Conservation (phyloP, 176 grass and related monocot species). For the Musa beccarii region DNA sequence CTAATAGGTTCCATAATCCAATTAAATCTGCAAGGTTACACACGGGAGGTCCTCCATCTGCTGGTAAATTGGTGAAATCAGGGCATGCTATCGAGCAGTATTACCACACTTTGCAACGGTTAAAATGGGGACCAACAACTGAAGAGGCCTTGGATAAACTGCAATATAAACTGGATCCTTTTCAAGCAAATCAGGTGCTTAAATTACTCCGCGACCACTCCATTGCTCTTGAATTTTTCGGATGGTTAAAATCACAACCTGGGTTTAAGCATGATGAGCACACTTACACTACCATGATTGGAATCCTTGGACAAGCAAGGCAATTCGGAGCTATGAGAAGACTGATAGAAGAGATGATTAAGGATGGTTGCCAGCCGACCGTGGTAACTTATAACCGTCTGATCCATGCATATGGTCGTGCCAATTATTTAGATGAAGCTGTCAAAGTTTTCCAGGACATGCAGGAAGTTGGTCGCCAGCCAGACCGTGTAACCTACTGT, state of each 20-base stretch:
- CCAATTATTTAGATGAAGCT: conserved; percentile 78
- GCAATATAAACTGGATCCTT: conserved; percentile 61
- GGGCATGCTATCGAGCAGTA: conserved; percentile 63
- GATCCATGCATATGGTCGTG: conserved; percentile 84
- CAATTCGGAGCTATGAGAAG: conserved; percentile 71
- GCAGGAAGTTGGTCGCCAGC: conserved; percentile 58
- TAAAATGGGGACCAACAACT: conserved; percentile 76
- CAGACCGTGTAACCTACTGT: conserved; percentile 81
- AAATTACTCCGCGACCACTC: conserved; percentile 73
- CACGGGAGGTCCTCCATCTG: conserved; percentile 33
- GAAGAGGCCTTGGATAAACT: conserved; percentile 64
- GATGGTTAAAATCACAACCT: conserved; percentile 75
- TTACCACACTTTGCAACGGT: conserved; percentile 63
- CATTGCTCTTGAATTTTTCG: conserved; percentile 69
- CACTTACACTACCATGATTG: conserved; percentile 96
- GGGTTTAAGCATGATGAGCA: conserved; percentile 92
- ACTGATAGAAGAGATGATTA: conserved; percentile 74
- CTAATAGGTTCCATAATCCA: conserved; percentile 36
- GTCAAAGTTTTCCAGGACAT: conserved; percentile 83
- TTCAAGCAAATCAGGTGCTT: conserved; percentile 89
- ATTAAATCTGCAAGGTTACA: conserved; percentile 39
- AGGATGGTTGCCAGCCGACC: conserved; percentile 64
- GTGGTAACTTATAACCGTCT: conserved; percentile 93
- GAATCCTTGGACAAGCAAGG: conserved; percentile 80
- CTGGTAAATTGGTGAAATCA: conserved; percentile 46